Percentiles rank a stretch among this genome's conserved stretches.
Conservation (phyloP, 768 basidiomycete species). For the Mycena indigotica region DNA sequence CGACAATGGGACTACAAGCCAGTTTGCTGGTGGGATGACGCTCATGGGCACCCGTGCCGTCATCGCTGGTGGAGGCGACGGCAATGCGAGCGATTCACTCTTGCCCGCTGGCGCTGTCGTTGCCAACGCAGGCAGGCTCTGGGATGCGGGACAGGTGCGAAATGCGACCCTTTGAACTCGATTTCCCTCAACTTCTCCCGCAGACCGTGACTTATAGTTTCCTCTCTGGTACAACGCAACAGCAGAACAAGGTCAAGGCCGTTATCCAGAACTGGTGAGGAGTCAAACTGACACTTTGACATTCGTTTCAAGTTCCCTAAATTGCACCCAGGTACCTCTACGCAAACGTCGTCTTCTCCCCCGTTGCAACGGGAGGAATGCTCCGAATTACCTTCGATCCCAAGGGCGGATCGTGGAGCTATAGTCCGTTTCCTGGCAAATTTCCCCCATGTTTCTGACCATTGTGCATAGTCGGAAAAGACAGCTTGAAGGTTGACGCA, state of each 20-base stretch:
- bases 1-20: not conserved
- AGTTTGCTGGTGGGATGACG: not conserved
- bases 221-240: slow-evolving; percentile 20
- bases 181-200: not conserved
- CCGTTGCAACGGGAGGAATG: not conserved
- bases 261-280: slow-evolving; percentile 16
- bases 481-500: slow-evolving; percentile 2
- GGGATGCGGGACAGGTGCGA: not conserved
- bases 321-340: slow-evolving; percentile 9
- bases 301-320: not conserved
- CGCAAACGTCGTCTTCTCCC: slow-evolving; percentile 17
- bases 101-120: not conserved
- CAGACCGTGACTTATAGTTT: slow-evolving; percentile 15
- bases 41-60: not conserved
- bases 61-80: not conserved
- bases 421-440: not conserved
- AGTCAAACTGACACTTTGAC: not conserved
- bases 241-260: slow-evolving; percentile 18
- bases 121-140: not conserved
- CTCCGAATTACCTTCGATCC: slow-evolving; percentile 21
- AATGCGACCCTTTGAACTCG: not conserved
- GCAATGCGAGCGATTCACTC: not conserved
- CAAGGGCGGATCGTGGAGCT: slow-evolving; percentile 21
- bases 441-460: not conserved
- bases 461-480: slow-evolving; percentile 13